phyloP scores from a whole-genome alignment of 768 basidiomycete genomes.

The Hypholoma sublateritium region DNA sequence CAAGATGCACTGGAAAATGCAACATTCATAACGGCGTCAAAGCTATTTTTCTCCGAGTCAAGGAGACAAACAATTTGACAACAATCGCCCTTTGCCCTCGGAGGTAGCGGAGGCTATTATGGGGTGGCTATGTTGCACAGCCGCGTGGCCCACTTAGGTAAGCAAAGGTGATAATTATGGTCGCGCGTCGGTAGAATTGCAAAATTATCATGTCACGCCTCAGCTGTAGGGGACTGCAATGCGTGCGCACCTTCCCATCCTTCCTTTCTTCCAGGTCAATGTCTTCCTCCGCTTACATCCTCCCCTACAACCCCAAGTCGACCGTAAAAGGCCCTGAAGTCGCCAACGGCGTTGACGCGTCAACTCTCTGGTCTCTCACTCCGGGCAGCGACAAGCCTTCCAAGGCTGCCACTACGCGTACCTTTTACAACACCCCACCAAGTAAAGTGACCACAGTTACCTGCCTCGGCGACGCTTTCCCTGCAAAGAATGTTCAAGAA shows the following conservation, averaged over 20 bases:
- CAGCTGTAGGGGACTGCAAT: slow-evolving; percentile 4
- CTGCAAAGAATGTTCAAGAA: slow-evolving; percentile 40
- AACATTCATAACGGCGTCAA: too few species aligned
- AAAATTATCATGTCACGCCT: slow-evolving; percentile 1
- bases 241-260: slow-evolving; percentile 15
- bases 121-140: too few species aligned
- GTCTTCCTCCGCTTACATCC: slow-evolving; percentile 55
- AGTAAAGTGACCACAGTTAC: slow-evolving; percentile 52
- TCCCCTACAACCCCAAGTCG: slow-evolving; percentile 54
- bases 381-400: slow-evolving; percentile 52
- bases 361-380: slow-evolving; percentile 50
- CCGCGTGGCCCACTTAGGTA: background rate
- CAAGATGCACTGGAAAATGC: too few species aligned
- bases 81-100: too few species aligned
- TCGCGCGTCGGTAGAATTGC: background rate
- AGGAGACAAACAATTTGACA: too few species aligned
- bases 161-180: background rate
- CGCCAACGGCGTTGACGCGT: slow-evolving; percentile 39
- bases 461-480: slow-evolving; percentile 58
- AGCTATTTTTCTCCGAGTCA: too few species aligned
- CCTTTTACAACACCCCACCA: slow-evolving; percentile 58
- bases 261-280: slow-evolving; percentile 31
- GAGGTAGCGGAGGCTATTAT: too few species aligned
- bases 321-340: slow-evolving; percentile 22
- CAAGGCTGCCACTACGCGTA: slow-evolving; percentile 60